Evolutionary conservation across 371 early-diverging fungal species (phyloP).

Genomic region (Mitosporidium daphniae): DNA sequence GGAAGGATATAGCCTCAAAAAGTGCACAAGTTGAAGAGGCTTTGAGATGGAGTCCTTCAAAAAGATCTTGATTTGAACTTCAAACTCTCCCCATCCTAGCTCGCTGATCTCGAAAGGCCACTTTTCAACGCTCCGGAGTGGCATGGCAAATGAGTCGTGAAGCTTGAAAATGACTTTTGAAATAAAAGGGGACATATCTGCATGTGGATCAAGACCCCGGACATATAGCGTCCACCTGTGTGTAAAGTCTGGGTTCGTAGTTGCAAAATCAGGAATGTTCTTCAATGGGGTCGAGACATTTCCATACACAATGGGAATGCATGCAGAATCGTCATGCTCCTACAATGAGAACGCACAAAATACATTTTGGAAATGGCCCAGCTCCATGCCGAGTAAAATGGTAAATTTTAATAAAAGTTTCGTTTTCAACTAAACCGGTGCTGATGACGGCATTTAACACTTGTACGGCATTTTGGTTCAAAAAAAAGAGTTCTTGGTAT

Average conservation of each 20-base stretch:
- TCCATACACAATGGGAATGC: neutral
- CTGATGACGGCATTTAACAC: too few species aligned
- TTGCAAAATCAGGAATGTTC: too few species aligned
- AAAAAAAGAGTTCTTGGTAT: too few species aligned
- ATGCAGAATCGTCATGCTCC: too few species aligned
- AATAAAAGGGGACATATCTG: slow-evolving; percentile 39
- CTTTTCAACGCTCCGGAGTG: slow-evolving; percentile 26
- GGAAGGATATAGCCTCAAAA: slow-evolving; percentile 31
- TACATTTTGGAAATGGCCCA: too few species aligned
- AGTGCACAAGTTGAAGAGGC: slow-evolving; percentile 35
- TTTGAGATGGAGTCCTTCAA: slow-evolving; percentile 39
- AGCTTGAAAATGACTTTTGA: slow-evolving; percentile 61
- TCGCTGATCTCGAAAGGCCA: slow-evolving; percentile 65
- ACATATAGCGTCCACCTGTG: slow-evolving; percentile 31
- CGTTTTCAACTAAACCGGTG: too few species aligned
- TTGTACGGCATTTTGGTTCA: too few species aligned
- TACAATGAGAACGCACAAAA: too few species aligned
- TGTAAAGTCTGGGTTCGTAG: slow-evolving; percentile 9
- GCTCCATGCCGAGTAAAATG: too few species aligned
- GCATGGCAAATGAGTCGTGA: slow-evolving; percentile 70
- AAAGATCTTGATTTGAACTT: slow-evolving; percentile 50
- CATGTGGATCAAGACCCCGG: slow-evolving; percentile 26
- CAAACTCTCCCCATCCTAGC: slow-evolving; percentile 96
- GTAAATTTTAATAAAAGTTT: too few species aligned
- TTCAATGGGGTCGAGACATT: neutral